Evolutionary conservation across 2,329 filamentous ascomycete genomes (phyloP).

Genomic region (Cytospora leucostoma): DNA sequence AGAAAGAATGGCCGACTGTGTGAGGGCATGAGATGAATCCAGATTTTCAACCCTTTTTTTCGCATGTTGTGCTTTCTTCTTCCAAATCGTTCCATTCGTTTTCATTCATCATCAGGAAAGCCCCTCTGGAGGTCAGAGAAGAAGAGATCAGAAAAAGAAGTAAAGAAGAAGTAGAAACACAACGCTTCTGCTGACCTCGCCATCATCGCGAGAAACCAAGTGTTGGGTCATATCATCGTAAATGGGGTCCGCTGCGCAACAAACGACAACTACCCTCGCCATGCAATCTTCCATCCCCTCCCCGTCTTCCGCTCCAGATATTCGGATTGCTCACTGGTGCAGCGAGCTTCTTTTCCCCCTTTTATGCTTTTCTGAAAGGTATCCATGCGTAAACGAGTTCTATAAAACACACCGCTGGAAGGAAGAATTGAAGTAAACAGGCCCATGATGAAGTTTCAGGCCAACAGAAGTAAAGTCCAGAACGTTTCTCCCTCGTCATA

Average conservation of each 20-base stretch:
- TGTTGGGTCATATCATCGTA: not conserved
- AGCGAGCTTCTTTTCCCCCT: not conserved
- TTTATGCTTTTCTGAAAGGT: not conserved
- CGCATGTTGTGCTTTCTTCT: not conserved
- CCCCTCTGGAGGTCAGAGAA: not conserved
- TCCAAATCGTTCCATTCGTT: not conserved
- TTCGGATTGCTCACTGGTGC: not conserved
- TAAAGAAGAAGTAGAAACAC: not conserved
- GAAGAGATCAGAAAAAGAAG: conserved; percentile 6
- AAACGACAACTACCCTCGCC: not conserved
- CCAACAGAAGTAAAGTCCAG: not conserved
- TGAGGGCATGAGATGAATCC: conserved; percentile 3
- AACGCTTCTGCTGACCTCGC: not conserved
- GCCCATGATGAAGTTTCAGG: not conserved
- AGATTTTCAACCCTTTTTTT: not conserved
- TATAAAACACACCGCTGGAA: not conserved
- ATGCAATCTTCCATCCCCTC: not conserved
- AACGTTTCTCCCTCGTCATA: not conserved
- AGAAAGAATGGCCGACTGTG: not conserved
- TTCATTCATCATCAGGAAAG: conserved; percentile 3
- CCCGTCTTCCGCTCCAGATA: not conserved
- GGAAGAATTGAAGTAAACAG: not conserved
- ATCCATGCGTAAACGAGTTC: not conserved
- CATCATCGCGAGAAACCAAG: conserved; percentile 1
- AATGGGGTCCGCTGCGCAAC: not conserved